phyloP scores from a whole-genome alignment of 1,284 basidiomycete genomes.

The Neolentinus lepideus region DNA sequence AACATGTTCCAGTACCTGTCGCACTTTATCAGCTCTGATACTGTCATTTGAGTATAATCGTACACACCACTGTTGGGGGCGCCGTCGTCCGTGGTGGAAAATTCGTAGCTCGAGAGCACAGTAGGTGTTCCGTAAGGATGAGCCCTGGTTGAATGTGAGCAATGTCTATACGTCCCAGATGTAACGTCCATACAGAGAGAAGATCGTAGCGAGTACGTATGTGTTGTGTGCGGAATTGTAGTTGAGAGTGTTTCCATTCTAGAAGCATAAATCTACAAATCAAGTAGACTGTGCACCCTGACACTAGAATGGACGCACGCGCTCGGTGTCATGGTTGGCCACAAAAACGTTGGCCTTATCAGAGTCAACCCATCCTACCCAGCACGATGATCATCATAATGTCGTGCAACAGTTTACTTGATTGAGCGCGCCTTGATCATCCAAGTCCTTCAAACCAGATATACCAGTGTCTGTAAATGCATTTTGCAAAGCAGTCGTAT shows the following conservation, averaged over 20 bases:
- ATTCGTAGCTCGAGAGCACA: conserved; percentile 29
- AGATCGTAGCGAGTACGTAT: conserved; percentile 28
- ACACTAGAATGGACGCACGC: conserved; percentile 11
- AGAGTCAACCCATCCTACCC: conserved; percentile 21
- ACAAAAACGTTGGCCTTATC: conserved; percentile 28
- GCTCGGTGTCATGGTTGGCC: conserved; percentile 31
- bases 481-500: conserved; percentile 12
- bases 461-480: conserved; percentile 18
- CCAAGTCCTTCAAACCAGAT: conserved; percentile 10
- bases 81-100: conserved; percentile 20
- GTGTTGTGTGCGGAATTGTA: conserved; percentile 25
- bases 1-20: conserved; percentile 45
- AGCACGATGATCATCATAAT: not conserved
- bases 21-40: not conserved
- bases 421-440: conserved; percentile 1
- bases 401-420: conserved; percentile 3
- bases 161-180: not conserved
- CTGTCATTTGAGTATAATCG: not conserved
- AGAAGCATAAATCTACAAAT: conserved; percentile 1
- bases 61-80: conserved; percentile 40
- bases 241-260: conserved; percentile 23
- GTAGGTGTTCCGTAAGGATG: conserved; percentile 33
- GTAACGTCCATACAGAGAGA: conserved; percentile 19
- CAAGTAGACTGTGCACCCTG: not conserved
- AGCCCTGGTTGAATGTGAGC: conserved; percentile 12